Conservation (phyloP, 805 yeast genomes). For the Kodamaea hsintzibuensis region DNA sequence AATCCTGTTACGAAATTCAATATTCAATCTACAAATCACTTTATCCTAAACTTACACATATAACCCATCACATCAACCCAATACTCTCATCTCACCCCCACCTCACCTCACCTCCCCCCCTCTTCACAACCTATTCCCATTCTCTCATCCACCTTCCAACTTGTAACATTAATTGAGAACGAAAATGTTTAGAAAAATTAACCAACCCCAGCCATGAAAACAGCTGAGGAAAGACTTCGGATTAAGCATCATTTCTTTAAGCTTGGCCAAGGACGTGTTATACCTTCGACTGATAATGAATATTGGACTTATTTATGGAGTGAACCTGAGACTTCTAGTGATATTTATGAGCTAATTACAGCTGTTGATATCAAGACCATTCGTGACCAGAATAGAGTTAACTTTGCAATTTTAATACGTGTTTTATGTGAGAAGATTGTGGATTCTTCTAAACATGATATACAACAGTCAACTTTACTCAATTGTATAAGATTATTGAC, state of each 20-base stretch:
- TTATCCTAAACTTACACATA: too few relatives aligned
- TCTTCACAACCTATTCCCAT: background rate
- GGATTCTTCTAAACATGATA: constrained; percentile 9
- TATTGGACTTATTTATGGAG: constrained; percentile 36
- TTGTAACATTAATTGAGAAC: background rate
- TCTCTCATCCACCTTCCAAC: background rate
- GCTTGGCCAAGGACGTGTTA: constrained; percentile 49
- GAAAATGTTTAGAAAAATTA: background rate
- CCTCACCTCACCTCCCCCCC: background rate
- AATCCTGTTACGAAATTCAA: too few relatives aligned
- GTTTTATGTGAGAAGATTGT: constrained; percentile 25
- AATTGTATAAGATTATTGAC: constrained; percentile 67
- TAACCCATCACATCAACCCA: too few relatives aligned
- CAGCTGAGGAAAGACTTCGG: constrained; percentile 57
- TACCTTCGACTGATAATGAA: constrained; percentile 22
- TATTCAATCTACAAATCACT: too few relatives aligned
- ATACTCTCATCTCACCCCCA: background rate
- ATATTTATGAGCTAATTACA: constrained; percentile 58
- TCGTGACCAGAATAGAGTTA: constrained; percentile 56
- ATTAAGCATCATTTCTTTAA: constrained; percentile 61
- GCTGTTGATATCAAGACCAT: constrained; percentile 59
- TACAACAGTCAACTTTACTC: constrained; percentile 28
- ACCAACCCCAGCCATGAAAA: constrained; percentile 53
- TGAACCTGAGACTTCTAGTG: constrained; percentile 51
- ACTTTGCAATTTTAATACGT: constrained; percentile 54